Base-by-base conservation (phyloP, 1,284 basidiomycete species). In the Hemileccinum hortonii region DNA sequence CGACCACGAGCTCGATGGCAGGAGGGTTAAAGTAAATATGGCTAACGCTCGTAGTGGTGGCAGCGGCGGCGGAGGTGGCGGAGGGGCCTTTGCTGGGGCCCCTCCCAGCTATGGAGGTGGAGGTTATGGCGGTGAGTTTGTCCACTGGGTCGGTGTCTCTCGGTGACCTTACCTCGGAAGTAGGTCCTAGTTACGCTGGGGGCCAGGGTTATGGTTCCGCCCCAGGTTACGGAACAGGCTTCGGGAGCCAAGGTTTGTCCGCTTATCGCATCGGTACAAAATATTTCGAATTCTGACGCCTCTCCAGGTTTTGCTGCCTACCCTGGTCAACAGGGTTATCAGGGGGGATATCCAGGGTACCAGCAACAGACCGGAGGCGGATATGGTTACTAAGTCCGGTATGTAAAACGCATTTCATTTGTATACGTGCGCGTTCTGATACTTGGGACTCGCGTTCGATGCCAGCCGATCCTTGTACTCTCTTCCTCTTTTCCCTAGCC, bases 1-100 rank as follows among this genome's bases (percentile, higher is more conserved):
- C 76, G 95, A 98, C 70, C 84, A 90, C 65, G 92, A 96, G 66
- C 86, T 98, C 63, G 95, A 98, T 73, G 94, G 94, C 56, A 84
- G 95, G 62, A 84, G 90, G 63, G 87, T 98, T 69, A 88, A 90
- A 73, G 94, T 98, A 58, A 98, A 98, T 79, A 77, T 97, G 60
- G 95, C 95, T 61, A 98, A 97, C 71, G 87, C 92, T 52, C 85
- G 91, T 61, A 78, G 80, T 55, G 65, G 80, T 29, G 78, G 80
- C 54, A 66, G 79, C 22, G 79, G 80, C 37, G 75, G 78, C 21
- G 63, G 66, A 3, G 66, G 69, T 4, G 66, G 63, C 16, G 58
- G 56, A 18, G 47, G 30, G 22, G 63, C 67, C 32, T 69, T 62
- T 40, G 41, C 55, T 15, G 36, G 49, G 10, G 30, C 30, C 14